These are phyloP conservation scores for Aspergillus steynii DNA, from an alignment of 495 filamentous ascomycete species.

Conservation along the genomic window DNA sequence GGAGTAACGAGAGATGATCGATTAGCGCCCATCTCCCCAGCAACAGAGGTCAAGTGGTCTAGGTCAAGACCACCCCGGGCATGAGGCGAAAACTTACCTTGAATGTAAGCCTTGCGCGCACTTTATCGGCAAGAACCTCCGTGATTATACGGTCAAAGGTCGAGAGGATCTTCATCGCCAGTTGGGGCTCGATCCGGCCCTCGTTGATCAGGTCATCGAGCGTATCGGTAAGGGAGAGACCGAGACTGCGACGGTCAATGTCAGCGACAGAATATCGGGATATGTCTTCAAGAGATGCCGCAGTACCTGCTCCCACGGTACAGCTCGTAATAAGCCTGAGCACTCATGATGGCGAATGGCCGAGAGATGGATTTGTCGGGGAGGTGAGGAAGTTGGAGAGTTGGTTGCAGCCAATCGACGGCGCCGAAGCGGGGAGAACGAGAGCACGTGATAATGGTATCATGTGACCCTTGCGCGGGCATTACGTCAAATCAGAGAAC, in stretches of 20 bases:
- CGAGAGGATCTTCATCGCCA: constrained; percentile 94
- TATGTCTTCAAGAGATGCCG: neutral
- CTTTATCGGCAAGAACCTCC: constrained; percentile 83
- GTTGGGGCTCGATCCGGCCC: constrained; percentile 91
- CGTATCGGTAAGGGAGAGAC: constrained; percentile 87
- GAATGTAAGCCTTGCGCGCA: constrained; percentile 88
- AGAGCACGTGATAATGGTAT: constrained; percentile 18
- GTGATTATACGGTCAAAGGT: constrained; percentile 91
- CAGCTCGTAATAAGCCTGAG: constrained; percentile 79
- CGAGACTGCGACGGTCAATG: constrained; percentile 62
- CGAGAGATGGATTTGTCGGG: constrained; percentile 8
- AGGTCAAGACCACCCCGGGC: neutral
- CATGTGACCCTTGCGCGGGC: constrained; percentile 1
- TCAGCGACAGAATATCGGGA: neutral
- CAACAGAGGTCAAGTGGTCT: neutral
- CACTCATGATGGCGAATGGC: constrained; percentile 30
- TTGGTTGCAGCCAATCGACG: constrained; percentile 24
- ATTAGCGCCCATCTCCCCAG: constrained; percentile 15
- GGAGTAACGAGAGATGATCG: constrained; percentile 8
- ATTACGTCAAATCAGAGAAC: constrained; percentile 5
- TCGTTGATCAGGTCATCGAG: constrained; percentile 94
- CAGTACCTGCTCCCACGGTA: constrained; percentile 93
- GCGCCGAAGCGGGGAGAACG: constrained; percentile 13
- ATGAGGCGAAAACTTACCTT: constrained; percentile 65
- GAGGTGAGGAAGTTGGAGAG: constrained; percentile 11